Evolutionary conservation across 257 asterid species (phyloP).

Genomic region (Ehretia macrophylla): DNA sequence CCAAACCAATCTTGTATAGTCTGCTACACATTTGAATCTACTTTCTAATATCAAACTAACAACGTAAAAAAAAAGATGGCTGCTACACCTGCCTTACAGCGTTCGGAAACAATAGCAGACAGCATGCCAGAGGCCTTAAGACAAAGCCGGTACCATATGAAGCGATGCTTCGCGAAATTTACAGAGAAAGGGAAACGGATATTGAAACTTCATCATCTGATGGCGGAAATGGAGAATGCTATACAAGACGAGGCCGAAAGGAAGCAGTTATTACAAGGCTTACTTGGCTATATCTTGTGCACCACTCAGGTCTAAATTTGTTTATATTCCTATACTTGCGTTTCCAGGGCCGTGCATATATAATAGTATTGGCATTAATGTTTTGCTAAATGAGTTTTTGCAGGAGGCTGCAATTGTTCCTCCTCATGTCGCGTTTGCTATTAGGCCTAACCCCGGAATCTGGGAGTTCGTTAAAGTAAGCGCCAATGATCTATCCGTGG

Average conservation of each 20-base stretch:
- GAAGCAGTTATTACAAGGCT: conserved; percentile 59
- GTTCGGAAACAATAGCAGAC: conserved; percentile 65
- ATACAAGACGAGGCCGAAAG: conserved; percentile 64
- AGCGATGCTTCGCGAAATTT: conserved; percentile 76
- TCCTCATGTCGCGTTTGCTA: conserved; percentile 73
- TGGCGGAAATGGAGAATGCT: conserved; percentile 81
- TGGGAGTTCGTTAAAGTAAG: conserved; percentile 89
- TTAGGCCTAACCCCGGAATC: conserved; percentile 81
- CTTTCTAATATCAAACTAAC: not conserved
- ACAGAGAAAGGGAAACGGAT: conserved; percentile 63
- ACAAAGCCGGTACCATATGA: conserved; percentile 88
- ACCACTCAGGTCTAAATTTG: conserved; percentile 59
- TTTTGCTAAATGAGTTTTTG: conserved; percentile 1
- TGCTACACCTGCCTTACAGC: conserved; percentile 43
- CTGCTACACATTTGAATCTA: conserved; percentile 6
- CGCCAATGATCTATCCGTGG: conserved; percentile 77
- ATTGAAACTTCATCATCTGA: conserved; percentile 59
- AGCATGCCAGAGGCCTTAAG: conserved; percentile 91
- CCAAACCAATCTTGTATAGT: conserved; percentile 6
- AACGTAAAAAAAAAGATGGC: conserved; percentile 33
- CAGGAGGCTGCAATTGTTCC: conserved; percentile 96
- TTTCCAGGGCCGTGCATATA: not conserved
- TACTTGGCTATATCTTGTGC: conserved; percentile 86
- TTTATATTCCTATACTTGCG: not conserved
- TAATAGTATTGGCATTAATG: not conserved